Conservation (phyloP, 768 basidiomycete species). For the Termitomyces sp. region DNA sequence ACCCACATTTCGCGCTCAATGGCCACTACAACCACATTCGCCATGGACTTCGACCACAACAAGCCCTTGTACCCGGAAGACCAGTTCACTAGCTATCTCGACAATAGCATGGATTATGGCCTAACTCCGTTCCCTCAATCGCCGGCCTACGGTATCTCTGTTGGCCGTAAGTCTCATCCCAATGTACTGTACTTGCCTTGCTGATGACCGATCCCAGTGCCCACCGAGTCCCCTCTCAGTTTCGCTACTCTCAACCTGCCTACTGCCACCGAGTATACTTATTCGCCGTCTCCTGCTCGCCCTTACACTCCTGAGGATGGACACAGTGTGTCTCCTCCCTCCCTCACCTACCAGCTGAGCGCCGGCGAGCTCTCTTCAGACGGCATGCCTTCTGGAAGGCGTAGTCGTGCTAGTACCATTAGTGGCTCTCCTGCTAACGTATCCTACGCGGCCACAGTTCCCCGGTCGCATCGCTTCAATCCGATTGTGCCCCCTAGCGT, state of each 20-base stretch:
- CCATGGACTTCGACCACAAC: constrained; percentile 49
- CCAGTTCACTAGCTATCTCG: constrained; percentile 45
- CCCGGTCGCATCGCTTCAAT: constrained; percentile 77
- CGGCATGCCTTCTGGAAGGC: constrained; percentile 57
- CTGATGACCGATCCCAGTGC: constrained; percentile 37
- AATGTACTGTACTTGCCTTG: constrained; percentile 12
- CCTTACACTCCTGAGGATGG: constrained; percentile 68
- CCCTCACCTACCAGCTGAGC: constrained; percentile 64
- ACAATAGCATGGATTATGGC: constrained; percentile 50
- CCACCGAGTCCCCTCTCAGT: constrained; percentile 58
- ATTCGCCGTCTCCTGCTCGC: constrained; percentile 59
- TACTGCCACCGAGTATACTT: constrained; percentile 46
- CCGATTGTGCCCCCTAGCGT: constrained; percentile 61
- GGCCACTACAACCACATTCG: constrained; percentile 28
- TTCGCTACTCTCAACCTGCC: constrained; percentile 61
- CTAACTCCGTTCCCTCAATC: constrained; percentile 69
- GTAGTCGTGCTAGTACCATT: constrained; percentile 42
- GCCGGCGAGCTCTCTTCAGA: constrained; percentile 76
- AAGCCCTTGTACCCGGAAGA: constrained; percentile 44
- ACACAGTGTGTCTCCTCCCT: constrained; percentile 64
- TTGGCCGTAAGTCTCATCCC: constrained; percentile 51
- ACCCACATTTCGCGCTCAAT: neutral
- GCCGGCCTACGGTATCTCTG: constrained; percentile 55
- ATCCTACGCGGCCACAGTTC: constrained; percentile 58
- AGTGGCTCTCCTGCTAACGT: constrained; percentile 57